Evolutionary conservation across 2,329 filamentous ascomycete species (phyloP), one percentile per base, ranked within the genome.

Genomic region (Thyridium curvatum): DNA sequence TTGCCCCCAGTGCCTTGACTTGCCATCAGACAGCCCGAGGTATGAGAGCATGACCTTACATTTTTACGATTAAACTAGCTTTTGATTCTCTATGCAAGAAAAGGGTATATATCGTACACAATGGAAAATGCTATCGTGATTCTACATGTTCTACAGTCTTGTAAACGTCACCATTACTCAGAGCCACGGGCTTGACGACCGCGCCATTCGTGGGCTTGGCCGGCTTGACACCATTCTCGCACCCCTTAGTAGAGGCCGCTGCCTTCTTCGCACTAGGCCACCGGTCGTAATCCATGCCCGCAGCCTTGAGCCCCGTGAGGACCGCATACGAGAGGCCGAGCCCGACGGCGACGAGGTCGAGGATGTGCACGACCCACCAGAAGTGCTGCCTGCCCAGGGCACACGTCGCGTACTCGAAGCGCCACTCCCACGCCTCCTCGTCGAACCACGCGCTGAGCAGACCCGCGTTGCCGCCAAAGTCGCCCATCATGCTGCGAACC

Each of bases 401-500:
- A 56, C 93, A 98, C 46, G 77, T 84, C 8, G 68, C 70, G 50
- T 93, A 93, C 50, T 91, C 86, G 48, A 86, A 86, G 47, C 73
- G 73, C 93, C 93, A 98, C 57, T 85, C 78, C 69, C 78, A 82
- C 1, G 62, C 60, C 3, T 72, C 67, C 40, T 75, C 61, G 58
- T 97, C 87, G 55, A 91, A 97, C 91, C 91, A 98, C 1, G 86
- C 74, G 45, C 85, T 93, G 31, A 98, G 63, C 32, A 98, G 69
- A 0, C 89, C 93, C 0, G 89, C 88, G 56, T 96, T 93, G 15
- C 93, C 93, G n/a, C 80, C 83, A 61, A 85, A 98, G 41, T 86
- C 86, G 40, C 93, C 93, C 93, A 98, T 98, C 89, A 98, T 97
- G 60, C 88, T 95, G 42, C 90, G 81, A 3, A 98, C 85, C 0